phyloP scores from a whole-genome alignment of 495 filamentous ascomycete species.

The Halenospora varia region DNA sequence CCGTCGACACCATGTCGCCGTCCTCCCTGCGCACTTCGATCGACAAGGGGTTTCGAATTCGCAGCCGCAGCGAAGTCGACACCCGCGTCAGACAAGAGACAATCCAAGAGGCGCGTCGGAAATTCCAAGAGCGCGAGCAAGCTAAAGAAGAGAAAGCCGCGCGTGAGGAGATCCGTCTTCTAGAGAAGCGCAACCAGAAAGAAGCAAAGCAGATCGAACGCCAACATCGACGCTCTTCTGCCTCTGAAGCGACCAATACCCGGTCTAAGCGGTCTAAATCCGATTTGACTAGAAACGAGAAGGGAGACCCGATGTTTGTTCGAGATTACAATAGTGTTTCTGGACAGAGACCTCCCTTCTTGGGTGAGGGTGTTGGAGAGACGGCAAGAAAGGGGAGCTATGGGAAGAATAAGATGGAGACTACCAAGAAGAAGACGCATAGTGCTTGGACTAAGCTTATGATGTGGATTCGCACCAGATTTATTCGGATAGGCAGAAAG shows the following conservation, averaged over 20 bases:
- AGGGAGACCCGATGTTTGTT: slow-evolving; percentile 3
- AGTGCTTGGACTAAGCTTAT: slow-evolving; percentile 49
- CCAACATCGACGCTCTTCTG: slow-evolving; percentile 10
- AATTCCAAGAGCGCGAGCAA: slow-evolving; percentile 48
- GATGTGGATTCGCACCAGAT: slow-evolving; percentile 46
- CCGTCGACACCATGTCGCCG: slow-evolving; percentile 19
- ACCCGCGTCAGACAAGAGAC: slow-evolving; percentile 40
- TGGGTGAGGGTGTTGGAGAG: not conserved
- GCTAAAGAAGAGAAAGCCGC: slow-evolving; percentile 53
- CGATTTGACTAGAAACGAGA: slow-evolving; percentile 18
- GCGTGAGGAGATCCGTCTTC: slow-evolving; percentile 43
- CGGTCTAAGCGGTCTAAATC: slow-evolving; percentile 21
- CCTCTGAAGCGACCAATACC: slow-evolving; percentile 20
- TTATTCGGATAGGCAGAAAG: slow-evolving; percentile 23
- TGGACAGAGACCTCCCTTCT: not conserved
- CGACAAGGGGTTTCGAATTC: slow-evolving; percentile 46
- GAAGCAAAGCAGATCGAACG: slow-evolving; percentile 20
- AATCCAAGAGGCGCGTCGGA: slow-evolving; percentile 46
- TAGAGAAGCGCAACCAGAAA: slow-evolving; percentile 22
- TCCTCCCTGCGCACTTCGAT: slow-evolving; percentile 41
- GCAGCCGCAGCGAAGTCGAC: slow-evolving; percentile 48
- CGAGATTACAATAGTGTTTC: slow-evolving; percentile 11
- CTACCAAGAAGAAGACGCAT: slow-evolving; percentile 49
- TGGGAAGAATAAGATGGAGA: not conserved
- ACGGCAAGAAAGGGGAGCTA: too few relatives aligned